These are phyloP conservation scores for Mollisia scopiformis DNA, from an alignment of 2,329 filamentous ascomycete genomes.

Conservation along the genomic window DNA sequence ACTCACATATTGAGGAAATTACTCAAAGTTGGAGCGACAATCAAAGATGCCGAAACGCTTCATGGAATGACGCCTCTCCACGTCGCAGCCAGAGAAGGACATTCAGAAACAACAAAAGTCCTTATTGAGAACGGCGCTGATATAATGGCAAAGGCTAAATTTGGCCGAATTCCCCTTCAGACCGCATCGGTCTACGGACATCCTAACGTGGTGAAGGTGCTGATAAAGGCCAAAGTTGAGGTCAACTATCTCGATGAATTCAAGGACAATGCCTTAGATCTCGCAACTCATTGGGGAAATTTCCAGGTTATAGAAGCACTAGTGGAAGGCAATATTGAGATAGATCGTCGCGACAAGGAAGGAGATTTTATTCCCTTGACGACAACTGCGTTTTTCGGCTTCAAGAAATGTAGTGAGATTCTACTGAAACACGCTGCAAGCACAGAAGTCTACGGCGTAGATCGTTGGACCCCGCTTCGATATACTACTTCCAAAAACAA, in stretches of 20 bases:
- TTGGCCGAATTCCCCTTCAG: neutral
- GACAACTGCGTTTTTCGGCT: neutral
- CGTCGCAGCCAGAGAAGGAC: neutral
- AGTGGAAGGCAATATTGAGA: neutral
- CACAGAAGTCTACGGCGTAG: neutral
- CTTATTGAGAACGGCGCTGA: neutral
- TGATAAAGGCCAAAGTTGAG: neutral
- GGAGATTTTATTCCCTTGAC: neutral
- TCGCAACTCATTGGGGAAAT: neutral
- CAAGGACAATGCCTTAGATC: neutral
- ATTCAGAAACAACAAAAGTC: neutral
- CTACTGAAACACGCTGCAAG: neutral
- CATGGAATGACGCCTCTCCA: slow-evolving; percentile 3
- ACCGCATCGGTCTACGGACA: neutral
- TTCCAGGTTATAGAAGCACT: neutral
- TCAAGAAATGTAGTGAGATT: neutral
- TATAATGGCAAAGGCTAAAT: neutral
- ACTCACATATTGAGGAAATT: neutral
- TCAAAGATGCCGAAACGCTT: neutral
- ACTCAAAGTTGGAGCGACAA: neutral
- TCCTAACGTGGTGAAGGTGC: neutral
- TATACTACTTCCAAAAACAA: neutral
- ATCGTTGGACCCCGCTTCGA: neutral
- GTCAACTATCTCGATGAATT: neutral
- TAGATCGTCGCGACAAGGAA: neutral